Evolutionary conservation across 129 eudicot genomes (phyloP), one percentile per base, ranked within the genome.

Genomic region (Ambrosia trifida): DNA sequence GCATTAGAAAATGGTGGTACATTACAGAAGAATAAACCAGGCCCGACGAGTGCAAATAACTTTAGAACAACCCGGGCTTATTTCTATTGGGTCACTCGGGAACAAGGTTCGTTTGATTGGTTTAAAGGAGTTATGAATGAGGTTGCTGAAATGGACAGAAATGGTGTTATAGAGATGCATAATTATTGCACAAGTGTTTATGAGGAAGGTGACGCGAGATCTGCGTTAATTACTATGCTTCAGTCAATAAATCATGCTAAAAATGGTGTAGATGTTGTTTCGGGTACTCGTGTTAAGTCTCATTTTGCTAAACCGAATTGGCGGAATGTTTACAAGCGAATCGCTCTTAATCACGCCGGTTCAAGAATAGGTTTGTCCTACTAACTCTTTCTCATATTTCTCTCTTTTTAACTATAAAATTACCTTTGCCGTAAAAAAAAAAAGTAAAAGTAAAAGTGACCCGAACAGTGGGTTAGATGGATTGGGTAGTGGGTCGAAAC

Each of bases 1-100:
- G 76, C 80, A 12, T 47, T 77, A 43, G 90, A 84, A 52, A 76
- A 73, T 51, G 82, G 84, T 1, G 3, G 4, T 8, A 49, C 78
- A 53, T 35, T 49, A 16, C 69, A 70, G 51, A 69, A 68, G 68
- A 77, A 59, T 35, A 82, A 67, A 65, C 17, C 83, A 7, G 82
- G 83, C 3, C 50, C 78, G 38, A 67, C 64, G 7, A 57, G 73
- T 49, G 52, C 52, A 46, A 46, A 62, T 38, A 72, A 79, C 38
- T 87, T 87, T 32, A 87, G 43, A 40, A 87, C 89, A 12, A 77
- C 63, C 6, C 72, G 77, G 76, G 96, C 96, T 44, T 66, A 66
- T 17, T 66, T 66, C 11, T 66, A 66, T 24, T 66, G 71, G 71
- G 71, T 66, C 40, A 66, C 57, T 41, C 12, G 71, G 7, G 71